Evolutionary conservation across 352 stramenopile species (phyloP), one percentile per base, ranked within the genome.

Genomic region (Pythium guiyangense): DNA sequence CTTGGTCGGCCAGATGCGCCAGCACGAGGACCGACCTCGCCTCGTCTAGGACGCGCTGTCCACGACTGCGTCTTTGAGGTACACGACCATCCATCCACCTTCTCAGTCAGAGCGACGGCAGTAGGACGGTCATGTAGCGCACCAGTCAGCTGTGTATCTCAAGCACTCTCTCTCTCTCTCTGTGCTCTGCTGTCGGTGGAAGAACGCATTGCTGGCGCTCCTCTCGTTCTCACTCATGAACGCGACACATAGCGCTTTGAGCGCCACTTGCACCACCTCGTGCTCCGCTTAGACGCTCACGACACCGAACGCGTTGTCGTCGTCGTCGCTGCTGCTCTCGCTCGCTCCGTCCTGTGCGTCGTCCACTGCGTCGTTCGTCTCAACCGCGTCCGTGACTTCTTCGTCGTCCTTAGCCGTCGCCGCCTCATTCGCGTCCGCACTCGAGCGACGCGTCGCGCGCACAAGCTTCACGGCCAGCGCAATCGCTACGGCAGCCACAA

Each of bases 1-100:
- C 31, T 67, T 67, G 26, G 54, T 77, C 20, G 63, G 66, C n/a
- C 62, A 73, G 2, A 20, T 39, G n/a, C 46, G 42, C 39, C 54
- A 46, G 14, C 34, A 43, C 39, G 27, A 46, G 8, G 47, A 58
- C 51, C 58, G 53, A 9, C 44, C 66, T 17, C 65, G 65, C 8
- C 50, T 76, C 12, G 27, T 49, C 18, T 59, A 59, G 27, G 20
- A 11, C 39, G 9, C 39, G 3, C 39, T 18, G 4, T 45, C 39
- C n/a, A 45, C 3, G 2, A 14, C 14, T 2, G 10, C 52, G 15
- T 34, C n/a, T 44, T 9, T 10, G 9, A 12, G 31, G 6, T 25
- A 20, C 20, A 34, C n/a, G n/a, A n/a, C n/a, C 17, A 50, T 42
- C 27, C 26, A n/a, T n/a, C n/a, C n/a, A n/a, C n/a, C n/a, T n/a